Base-by-base conservation (phyloP, 139 green algal genomes). In the Dunaliella primolecta region DNA sequence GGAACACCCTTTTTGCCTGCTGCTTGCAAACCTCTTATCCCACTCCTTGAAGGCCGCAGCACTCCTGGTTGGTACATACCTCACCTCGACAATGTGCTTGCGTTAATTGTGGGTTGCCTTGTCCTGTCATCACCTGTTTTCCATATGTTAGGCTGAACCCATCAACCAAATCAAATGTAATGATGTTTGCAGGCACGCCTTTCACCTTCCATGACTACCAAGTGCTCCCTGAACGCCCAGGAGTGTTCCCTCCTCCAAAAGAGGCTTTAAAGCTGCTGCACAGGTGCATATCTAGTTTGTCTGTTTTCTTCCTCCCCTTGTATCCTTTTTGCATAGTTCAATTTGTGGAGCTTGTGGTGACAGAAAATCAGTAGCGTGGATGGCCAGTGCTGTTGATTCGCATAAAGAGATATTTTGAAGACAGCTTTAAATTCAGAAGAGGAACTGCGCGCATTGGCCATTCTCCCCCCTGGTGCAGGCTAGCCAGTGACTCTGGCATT, bases 401-500 rank as follows among this genome's bases (percentile, higher is more conserved):
- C 46, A 64, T 7, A 15, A 64, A 64, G n/a, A n/a, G n/a, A n/a
- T n/a, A n/a, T n/a, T n/a, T n/a, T n/a, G n/a, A n/a, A n/a, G n/a
- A n/a, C n/a, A n/a, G n/a, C n/a, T n/a, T n/a, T n/a, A n/a, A n/a
- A n/a, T n/a, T n/a, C n/a, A n/a, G n/a, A 64, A 64, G 15, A 64
- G 46, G 46, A 15, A 7, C 7, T 64, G 46, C 15, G 7, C 46
- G 7, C 46, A 64, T 25, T 64, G 46, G 15, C 7, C 46, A 64
- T 7, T 7, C 46, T 64, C 15, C 7, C 15, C 15, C 46, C 7
- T 64, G n/a, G 15, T 15, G 46, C 90, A 78, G 85, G 76, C 3
- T 93, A 29, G 90, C 84, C 36, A 1, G 11, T 31, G 95, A 98
- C 86, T 88, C 91, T 0, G 95, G 93, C 15, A 94, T 98, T 74